phyloP scores from a whole-genome alignment of 192 early-diverging fungal genomes.

The Thamnidium elegans region DNA sequence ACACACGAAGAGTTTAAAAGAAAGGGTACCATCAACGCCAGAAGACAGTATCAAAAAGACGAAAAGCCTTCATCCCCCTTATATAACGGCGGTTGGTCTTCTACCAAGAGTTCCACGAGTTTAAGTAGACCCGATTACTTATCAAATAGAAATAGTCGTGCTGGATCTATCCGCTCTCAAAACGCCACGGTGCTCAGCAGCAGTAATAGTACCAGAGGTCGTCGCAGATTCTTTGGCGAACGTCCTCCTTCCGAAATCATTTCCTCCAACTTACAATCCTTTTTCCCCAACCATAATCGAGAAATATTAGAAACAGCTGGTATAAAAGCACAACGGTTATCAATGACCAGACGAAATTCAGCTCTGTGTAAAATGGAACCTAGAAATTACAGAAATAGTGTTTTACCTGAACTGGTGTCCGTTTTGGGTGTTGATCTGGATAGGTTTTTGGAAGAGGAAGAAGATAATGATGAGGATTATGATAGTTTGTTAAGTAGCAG shows the following conservation, averaged over 20 bases:
- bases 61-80: neutral
- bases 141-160: neutral
- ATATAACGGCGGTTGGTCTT: conserved; percentile 3
- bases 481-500: too few species aligned
- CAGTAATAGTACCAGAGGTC: neutral
- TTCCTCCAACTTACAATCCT: conserved; percentile 85
- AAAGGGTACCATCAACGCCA: conserved; percentile 42
- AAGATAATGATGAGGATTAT: conserved; percentile 24
- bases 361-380: conserved; percentile 18
- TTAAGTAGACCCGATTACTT: conserved; percentile 2
- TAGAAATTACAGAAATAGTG: conserved; percentile 32
- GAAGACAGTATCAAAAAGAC: conserved; percentile 20
- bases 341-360: conserved; percentile 23
- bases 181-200: neutral
- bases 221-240: conserved; percentile 86
- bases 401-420: conserved; percentile 38
- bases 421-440: conserved; percentile 39
- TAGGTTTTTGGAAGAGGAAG: conserved; percentile 32
- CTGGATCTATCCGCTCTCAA: conserved; percentile 8
- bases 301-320: conserved; percentile 38
- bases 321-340: conserved; percentile 36
- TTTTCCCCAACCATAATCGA: conserved; percentile 74
- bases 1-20: conserved; percentile 51
- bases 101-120: neutral
- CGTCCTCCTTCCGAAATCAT: conserved; percentile 93